These are phyloP conservation scores for Condylostoma magnum DNA, from an alignment of 169 alveolate genomes.

Conservation along the genomic window DNA sequence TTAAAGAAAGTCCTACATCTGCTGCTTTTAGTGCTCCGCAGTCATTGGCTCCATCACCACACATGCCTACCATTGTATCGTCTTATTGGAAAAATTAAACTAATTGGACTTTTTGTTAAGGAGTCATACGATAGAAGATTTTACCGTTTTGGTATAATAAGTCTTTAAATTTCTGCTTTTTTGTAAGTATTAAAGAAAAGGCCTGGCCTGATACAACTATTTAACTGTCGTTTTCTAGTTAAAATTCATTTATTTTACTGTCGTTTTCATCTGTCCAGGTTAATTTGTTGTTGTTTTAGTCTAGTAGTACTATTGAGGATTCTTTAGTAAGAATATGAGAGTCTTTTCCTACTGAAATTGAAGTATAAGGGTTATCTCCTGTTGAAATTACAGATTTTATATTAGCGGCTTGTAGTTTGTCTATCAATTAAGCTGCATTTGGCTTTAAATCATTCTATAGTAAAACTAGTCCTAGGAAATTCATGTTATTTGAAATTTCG, in stretches of 20 bases:
- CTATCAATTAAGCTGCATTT: conserved; percentile 58
- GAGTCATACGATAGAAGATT: conserved; percentile 85
- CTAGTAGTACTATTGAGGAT: conserved; percentile 53
- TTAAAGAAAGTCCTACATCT: conserved; percentile 81
- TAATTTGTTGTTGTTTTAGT: not conserved
- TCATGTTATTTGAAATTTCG: conserved; percentile 61
- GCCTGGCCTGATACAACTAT: conserved; percentile 48
- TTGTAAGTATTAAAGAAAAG: conserved; percentile 13
- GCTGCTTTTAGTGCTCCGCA: conserved; percentile 87
- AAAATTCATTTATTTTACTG: not conserved
- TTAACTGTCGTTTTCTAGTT: not conserved
- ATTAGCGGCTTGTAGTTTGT: conserved; percentile 60
- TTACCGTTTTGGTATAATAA: conserved; percentile 36
- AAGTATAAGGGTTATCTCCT: conserved; percentile 80
- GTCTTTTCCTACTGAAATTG: conserved; percentile 74
- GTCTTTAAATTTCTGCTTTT: conserved; percentile 10
- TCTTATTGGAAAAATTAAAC: conserved; percentile 60
- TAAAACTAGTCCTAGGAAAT: conserved; percentile 73
- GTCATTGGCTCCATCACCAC: conserved; percentile 93
- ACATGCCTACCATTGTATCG: conserved; percentile 73
- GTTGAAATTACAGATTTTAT: conserved; percentile 78
- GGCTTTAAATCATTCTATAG: conserved; percentile 71
- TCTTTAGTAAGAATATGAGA: conserved; percentile 55
- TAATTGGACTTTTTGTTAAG: conserved; percentile 78
- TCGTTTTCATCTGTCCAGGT: conserved; percentile 3